Evolutionary conservation across 371 early-diverging fungal genomes (phyloP).

Genomic region (Mortierella sp.): DNA sequence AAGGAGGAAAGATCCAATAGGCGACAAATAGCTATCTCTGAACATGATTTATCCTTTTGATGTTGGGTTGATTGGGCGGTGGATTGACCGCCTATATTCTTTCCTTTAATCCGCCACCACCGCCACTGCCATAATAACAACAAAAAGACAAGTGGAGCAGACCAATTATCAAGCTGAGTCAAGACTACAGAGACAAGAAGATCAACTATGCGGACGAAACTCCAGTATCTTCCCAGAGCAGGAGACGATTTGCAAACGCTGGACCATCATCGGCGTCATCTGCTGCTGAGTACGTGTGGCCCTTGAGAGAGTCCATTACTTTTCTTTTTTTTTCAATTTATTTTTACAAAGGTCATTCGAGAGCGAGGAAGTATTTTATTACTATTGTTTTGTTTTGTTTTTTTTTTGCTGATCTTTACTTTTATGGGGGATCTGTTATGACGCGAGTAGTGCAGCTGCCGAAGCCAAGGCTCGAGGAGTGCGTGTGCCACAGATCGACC

Average conservation of each 20-base stretch:
- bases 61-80: neutral
- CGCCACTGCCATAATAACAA: too few species aligned
- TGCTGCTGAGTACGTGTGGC: slow-evolving; percentile 28
- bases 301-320: neutral
- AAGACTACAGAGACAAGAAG: slow-evolving; percentile 78
- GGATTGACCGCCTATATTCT: neutral
- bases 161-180: slow-evolving; percentile 83
- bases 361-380: too few species aligned
- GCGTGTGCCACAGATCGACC: slow-evolving; percentile 41
- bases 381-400: neutral
- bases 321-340: neutral
- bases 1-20: too few species aligned
- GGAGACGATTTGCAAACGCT: slow-evolving; percentile 24
- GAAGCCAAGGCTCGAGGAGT: slow-evolving; percentile 32
- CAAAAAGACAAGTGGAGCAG: slow-evolving; percentile 87
- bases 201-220: slow-evolving; percentile 43
- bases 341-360: neutral
- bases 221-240: slow-evolving; percentile 6
- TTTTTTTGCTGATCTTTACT: neutral
- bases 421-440: neutral
- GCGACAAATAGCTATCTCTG: too few species aligned
- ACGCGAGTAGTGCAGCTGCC: slow-evolving; percentile 6
- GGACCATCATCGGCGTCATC: slow-evolving; percentile 2
- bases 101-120: too few species aligned
- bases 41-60: neutral